Evolutionary conservation across 2,329 filamentous ascomycete genomes (phyloP), one percentile per base, ranked within the genome.

Genomic region (Hypoxylon rubiginosum): DNA sequence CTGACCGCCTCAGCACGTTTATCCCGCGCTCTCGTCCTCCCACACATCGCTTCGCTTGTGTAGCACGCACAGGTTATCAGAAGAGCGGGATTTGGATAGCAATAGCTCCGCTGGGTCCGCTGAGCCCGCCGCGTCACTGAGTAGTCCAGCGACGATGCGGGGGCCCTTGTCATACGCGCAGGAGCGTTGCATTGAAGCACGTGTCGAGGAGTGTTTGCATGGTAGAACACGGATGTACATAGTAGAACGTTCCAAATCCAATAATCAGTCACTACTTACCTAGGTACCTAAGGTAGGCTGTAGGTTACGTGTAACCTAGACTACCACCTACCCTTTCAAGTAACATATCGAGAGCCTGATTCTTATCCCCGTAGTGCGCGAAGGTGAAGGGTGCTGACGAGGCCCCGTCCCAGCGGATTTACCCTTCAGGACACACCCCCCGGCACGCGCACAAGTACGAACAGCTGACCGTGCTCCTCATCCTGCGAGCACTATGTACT

Each of bases 1-100:
- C 26, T 64, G 61, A 59, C 61, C 61, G 55, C 50, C 11, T 30
- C 45, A 24, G 36, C 28, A 9, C 34, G 10, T 39, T 13, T 13
- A 48, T 26, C 36, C 34, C 13, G 5, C 34, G 34, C 10, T 6
- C 19, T 45, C 21, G 41, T 24, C 21, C 21, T 24, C 2, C 6
- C 41, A 45, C 6, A 43, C 17, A 10, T 7, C 15, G 17, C 17
- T 17, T 19, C 19, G 8, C 39, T 19, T 43, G 39, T 43, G 15
- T n/a, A 34, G 21, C 21, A 34, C 32, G 10, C 32, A 1, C 9
- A 30, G 8, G 32, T 34, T 9, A 34, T 10, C 10, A 11, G 32
- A 34, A 11, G 10, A 34, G 32, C 10, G 32, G 32, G 10, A 34
- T 4, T 11, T 34, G 1, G 32, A 4, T 34, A 34, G 13, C 10